Conservation (phyloP, 441 rosid genomes). For the Euphorbia schlechtendalii region DNA sequence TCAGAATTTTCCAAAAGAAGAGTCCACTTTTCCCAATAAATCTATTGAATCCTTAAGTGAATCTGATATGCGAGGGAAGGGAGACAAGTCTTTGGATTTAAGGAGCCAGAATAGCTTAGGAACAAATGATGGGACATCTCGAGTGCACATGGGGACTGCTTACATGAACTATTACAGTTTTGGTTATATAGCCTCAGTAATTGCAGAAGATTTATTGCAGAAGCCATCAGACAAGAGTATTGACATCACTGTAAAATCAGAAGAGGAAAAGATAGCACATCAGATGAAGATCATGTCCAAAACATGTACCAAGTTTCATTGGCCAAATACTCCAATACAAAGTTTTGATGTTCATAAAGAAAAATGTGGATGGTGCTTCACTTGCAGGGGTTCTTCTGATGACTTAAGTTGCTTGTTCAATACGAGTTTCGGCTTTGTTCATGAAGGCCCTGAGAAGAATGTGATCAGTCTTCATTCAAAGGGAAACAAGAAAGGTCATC, state of each 20-base stretch:
- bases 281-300: constrained; percentile 77
- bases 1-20: constrained; percentile 39
- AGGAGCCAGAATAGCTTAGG: constrained; percentile 28
- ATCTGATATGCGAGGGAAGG: constrained; percentile 25
- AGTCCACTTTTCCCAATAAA: constrained; percentile 16
- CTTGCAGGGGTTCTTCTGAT: constrained; percentile 52
- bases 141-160: constrained; percentile 29
- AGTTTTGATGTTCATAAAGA: constrained; percentile 49
- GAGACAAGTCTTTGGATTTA: constrained; percentile 30
- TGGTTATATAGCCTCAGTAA: constrained; percentile 60
- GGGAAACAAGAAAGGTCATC: constrained; percentile 43
- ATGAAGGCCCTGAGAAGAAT: constrained; percentile 39
- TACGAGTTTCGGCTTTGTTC: constrained; percentile 38
- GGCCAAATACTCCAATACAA: constrained; percentile 46
- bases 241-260: constrained; percentile 35
- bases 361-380: constrained; percentile 96
- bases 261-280: constrained; percentile 57
- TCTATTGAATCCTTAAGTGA: constrained; percentile 24
- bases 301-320: constrained; percentile 47
- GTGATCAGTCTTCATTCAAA: constrained; percentile 32
- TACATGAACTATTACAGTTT: constrained; percentile 70
- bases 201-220: constrained; percentile 56
- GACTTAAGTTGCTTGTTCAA: constrained; percentile 70
- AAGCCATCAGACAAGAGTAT: constrained; percentile 38
- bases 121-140: constrained; percentile 25